Evolutionary conservation across 148 eudicot species (phyloP).

Genomic region (Suaeda aralocaspica): DNA sequence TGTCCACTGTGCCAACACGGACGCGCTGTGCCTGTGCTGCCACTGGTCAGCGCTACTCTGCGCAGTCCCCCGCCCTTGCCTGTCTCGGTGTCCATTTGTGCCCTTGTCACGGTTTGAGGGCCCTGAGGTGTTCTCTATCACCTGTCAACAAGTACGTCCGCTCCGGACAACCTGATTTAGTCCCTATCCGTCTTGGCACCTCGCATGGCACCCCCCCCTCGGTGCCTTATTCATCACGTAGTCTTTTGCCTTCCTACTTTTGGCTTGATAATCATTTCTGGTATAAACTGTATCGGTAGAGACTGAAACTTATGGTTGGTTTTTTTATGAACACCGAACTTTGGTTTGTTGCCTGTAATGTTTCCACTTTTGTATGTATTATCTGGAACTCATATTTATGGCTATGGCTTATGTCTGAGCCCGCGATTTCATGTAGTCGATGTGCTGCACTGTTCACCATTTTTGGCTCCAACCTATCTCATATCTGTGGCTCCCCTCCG

Average conservation of each 20-base stretch:
- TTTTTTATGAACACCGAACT: not conserved
- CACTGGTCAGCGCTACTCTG: no score
- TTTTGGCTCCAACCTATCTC: not conserved
- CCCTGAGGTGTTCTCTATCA: constrained; percentile 21
- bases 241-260: constrained; percentile 9
- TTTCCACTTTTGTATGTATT: constrained; percentile 8
- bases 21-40: no score
- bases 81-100: no score
- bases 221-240: constrained; percentile 11
- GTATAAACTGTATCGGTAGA: constrained; percentile 16
- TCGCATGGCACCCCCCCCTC: no score
- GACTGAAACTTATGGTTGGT: constrained; percentile 1
- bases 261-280: constrained; percentile 11
- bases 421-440: constrained; percentile 13
- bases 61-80: no score
- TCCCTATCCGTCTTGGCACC: no score
- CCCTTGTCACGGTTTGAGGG: constrained; percentile 26
- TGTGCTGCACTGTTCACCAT: not conserved
- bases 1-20: constrained; percentile 26
- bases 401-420: constrained; percentile 9
- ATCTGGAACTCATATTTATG: constrained; percentile 13
- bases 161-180: no score
- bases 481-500: no score
- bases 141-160: constrained; percentile 10
- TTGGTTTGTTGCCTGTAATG: constrained; percentile 15